Conservation (phyloP, 306 rosid species). For the Begonia masoniana region DNA sequence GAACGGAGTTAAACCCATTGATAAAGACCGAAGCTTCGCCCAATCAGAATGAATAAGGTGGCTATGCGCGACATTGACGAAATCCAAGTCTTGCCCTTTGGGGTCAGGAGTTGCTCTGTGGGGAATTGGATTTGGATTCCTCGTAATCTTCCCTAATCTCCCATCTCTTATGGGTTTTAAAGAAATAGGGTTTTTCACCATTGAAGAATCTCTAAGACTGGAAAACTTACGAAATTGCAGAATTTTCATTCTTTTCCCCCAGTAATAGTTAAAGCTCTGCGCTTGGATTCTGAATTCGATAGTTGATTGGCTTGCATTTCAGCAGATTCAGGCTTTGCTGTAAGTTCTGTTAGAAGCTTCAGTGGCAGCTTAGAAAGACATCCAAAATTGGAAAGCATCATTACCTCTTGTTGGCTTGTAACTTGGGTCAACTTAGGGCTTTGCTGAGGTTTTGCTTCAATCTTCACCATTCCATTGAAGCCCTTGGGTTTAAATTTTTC, state of each 20-base stretch:
- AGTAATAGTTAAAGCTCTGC: not conserved
- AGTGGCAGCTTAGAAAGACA: too few species aligned
- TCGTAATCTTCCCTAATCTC: slow-evolving; percentile 9
- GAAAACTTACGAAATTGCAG: slow-evolving; percentile 28
- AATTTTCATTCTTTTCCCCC: slow-evolving; percentile 2
- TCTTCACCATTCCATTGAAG: too few species aligned
- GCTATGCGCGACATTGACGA: slow-evolving; percentile 48
- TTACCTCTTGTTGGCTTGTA: too few species aligned
- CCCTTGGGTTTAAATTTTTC: too few species aligned
- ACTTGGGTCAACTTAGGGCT: too few species aligned
- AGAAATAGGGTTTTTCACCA: slow-evolving; percentile 12
- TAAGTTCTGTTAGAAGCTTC: too few species aligned
- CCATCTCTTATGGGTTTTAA: slow-evolving; percentile 11
- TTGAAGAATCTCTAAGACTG: not conserved
- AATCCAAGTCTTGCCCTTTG: slow-evolving; percentile 71
- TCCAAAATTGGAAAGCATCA: too few species aligned
- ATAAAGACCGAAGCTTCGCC: slow-evolving; percentile 40
- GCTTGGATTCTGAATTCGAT: not conserved
- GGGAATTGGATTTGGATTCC: slow-evolving; percentile 43
- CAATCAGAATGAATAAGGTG: slow-evolving; percentile 72
- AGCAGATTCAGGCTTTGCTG: too few species aligned
- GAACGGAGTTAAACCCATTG: slow-evolving; percentile 37
- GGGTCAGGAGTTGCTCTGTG: slow-evolving; percentile 53
- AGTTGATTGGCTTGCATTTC: too few species aligned
- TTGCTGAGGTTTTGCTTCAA: too few species aligned